A percentile compares a stretch with the other conserved stretches of the same genome.
Conservation (phyloP, 164 flowering plant genomes). For the Stephania cephalantha region DNA sequence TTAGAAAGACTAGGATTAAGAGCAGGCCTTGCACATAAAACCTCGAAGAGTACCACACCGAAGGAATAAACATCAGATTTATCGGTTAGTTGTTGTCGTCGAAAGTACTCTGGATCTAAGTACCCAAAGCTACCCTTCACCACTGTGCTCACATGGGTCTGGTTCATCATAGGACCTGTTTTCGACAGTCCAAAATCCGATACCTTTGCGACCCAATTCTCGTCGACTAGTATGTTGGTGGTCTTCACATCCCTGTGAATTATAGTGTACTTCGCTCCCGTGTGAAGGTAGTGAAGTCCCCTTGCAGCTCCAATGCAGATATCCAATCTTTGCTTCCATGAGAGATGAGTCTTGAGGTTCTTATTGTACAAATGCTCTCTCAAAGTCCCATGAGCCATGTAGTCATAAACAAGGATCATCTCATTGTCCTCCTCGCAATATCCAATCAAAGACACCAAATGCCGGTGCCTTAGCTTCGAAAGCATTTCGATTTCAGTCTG, state of each 20-base stretch:
- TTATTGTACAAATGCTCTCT: conserved; percentile 55
- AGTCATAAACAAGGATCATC: conserved; percentile 63
- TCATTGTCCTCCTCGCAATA: conserved; percentile 57
- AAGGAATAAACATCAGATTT: conserved; percentile 48
- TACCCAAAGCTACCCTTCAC: conserved; percentile 16
- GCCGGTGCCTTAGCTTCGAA: conserved; percentile 61
- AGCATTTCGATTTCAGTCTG: conserved; percentile 64
- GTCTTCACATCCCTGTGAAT: conserved; percentile 62
- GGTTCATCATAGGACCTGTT: conserved; percentile 48
- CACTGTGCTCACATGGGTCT: conserved; percentile 59
- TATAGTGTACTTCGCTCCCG: conserved; percentile 64
- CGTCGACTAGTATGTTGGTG: conserved; percentile 11
- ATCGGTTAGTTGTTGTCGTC: too few species aligned
- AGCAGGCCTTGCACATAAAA: conserved; percentile 47
- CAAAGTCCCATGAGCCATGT: conserved; percentile 57
- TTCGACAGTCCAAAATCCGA: conserved; percentile 74
- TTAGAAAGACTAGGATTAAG: conserved; percentile 44
- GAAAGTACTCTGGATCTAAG: too few species aligned
- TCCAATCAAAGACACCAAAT: conserved; percentile 64
- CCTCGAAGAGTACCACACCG: conserved; percentile 65
- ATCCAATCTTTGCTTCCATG: conserved; percentile 64
- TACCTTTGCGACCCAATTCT: conserved; percentile 57
- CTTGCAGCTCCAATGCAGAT: conserved; percentile 23
- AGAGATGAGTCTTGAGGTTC: conserved; percentile 27
- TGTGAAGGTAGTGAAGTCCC: conserved; percentile 10